Base-by-base conservation (phyloP, 495 filamentous ascomycete genomes). In the Penicillium taxi region DNA sequence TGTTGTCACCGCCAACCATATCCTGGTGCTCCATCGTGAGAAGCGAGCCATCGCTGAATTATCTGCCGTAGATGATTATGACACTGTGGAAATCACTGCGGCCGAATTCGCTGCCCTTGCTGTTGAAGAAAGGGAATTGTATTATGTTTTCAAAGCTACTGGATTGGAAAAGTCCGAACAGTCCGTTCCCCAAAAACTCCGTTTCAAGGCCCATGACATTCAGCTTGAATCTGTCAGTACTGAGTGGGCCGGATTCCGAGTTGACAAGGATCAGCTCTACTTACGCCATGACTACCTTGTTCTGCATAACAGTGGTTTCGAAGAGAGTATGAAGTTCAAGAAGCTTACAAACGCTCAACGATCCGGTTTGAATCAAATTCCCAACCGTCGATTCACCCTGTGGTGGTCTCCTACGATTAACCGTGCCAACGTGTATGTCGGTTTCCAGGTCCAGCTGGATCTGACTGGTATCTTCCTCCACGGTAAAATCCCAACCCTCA, bases 371-470 rank as follows among this genome's bases (percentile, higher is more conserved):
- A 99, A 99, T 56, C 93, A 99, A 55, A 99, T 99, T 59, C 93
- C 93, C 2, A 99, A 99, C 60, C 89, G 93, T 78, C 86, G 93
- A 2, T 99, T 99, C 59, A 99, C 93, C 2, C 73, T 99, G 1
- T 99, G 93, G 93, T 99, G 93, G 91, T 88, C 82, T 9, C 84
- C 84, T 1, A 90, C 83, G 0, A 87, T 72, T 47, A 71, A 75
- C 41, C 63, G 68, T 41, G 68, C 75, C 57, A 65, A 80, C 48
- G 57, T 81, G 49, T 73, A 80, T 58, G 69, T 76, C 45, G 93
- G 93, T 81, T 99, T 99, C 80, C 91, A 99, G 56, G 93, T 99
- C 18, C 93, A 99, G 55, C 73, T 99, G 28, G 93, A 99, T 77
- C 67, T 99, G 39, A 99, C 93, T 12, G 93, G 93, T 60, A 99